Evolutionary conservation across 208 protist genomes (phyloP).

Genomic region (Naegleria fowleri): DNA sequence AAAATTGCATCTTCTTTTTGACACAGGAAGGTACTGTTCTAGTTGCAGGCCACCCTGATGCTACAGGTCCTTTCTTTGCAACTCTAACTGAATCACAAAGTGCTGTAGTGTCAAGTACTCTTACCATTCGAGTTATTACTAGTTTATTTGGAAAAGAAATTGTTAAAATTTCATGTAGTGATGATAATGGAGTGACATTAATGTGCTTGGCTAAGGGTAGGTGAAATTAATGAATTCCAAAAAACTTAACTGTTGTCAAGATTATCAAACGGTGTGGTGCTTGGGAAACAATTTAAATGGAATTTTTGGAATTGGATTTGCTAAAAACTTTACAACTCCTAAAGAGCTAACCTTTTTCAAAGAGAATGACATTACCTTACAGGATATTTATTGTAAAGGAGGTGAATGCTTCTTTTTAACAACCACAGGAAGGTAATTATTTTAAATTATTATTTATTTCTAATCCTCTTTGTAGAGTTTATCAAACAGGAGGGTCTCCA

Average conservation of each 20-base stretch:
- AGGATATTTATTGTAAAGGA: not conserved
- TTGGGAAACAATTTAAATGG: not conserved
- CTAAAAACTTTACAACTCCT: not conserved
- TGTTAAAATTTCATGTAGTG: not conserved
- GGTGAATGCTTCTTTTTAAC: slow-evolving; percentile 2
- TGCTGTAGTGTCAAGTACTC: not conserved
- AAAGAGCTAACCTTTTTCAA: not conserved
- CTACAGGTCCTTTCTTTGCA: not conserved
- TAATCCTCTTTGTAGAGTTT: not conserved
- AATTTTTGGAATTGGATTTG: not conserved
- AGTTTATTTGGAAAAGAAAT: slow-evolving; percentile 3
- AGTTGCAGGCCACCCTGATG: not conserved
- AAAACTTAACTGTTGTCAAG: too few relatives aligned
- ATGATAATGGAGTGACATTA: not conserved
- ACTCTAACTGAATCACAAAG: not conserved
- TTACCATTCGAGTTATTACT: not conserved
- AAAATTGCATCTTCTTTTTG: not conserved
- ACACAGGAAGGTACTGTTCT: not conserved
- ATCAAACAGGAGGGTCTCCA: not conserved
- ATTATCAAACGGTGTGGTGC: not conserved
- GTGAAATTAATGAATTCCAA: too few relatives aligned
- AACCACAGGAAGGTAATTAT: not conserved
- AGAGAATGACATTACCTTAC: not conserved
- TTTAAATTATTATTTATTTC: not conserved
- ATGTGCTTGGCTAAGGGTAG: not conserved